phyloP scores from a whole-genome alignment of 805 yeast genomes.

The Starmerella sirachaensis region DNA sequence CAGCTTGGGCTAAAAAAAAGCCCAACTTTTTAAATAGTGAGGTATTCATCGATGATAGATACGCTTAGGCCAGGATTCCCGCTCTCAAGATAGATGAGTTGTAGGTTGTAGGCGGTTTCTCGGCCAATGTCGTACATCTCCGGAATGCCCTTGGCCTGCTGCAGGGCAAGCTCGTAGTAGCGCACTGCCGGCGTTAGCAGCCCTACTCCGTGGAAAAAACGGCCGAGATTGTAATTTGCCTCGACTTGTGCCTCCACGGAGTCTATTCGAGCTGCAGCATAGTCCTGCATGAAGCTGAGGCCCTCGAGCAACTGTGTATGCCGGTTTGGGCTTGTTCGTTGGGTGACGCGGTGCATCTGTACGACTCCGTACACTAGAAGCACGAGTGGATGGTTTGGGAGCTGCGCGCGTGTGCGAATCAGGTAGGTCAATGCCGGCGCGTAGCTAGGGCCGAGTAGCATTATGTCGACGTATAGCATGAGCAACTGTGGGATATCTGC shows the following conservation, averaged over 20 bases:
- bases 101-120: conserved; percentile 80
- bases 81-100: conserved; percentile 59
- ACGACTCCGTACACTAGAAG: conserved; percentile 64
- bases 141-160: conserved; percentile 19
- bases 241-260: conserved; percentile 32
- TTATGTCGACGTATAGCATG: conserved; percentile 65
- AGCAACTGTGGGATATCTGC: conserved; percentile 49
- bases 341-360: conserved; percentile 83
- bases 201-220: conserved; percentile 76
- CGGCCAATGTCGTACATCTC: conserved; percentile 46
- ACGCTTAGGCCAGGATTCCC: conserved; percentile 62
- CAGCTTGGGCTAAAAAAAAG: no score
- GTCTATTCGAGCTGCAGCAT: conserved; percentile 39
- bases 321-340: conserved; percentile 71
- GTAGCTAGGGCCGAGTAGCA: conserved; percentile 73
- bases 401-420: conserved; percentile 53
- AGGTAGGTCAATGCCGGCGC: conserved; percentile 71
- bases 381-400: conserved; percentile 67
- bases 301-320: conserved; percentile 86
- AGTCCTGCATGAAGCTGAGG: conserved; percentile 62
- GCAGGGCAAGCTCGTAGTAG: conserved; percentile 56
- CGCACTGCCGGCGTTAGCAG: conserved; percentile 58
- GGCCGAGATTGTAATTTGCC: conserved; percentile 67
- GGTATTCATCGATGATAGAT: conserved; percentile 50
- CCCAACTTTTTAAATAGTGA: no score